Percentiles rank a stretch among this genome's conserved stretches.
Evolutionary conservation across 2,329 filamentous ascomycete genomes (phyloP).

Genomic region (Alternaria triticina): DNA sequence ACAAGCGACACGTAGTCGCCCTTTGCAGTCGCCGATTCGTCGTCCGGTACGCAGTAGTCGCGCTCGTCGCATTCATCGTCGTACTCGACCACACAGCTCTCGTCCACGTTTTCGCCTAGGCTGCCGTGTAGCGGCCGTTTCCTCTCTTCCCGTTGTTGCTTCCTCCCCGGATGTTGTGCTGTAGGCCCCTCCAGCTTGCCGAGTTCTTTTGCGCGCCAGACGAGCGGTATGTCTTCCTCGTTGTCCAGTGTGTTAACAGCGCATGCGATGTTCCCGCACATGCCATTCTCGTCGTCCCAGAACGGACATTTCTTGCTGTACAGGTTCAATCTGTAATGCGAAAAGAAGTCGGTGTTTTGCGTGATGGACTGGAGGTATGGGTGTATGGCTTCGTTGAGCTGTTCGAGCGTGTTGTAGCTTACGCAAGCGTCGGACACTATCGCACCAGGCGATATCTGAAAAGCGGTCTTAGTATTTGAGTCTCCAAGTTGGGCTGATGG

Average conservation of each 20-base stretch:
- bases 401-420: constrained; percentile 88
- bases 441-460: constrained; percentile 82
- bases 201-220: constrained; percentile 91
- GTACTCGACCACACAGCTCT: constrained; percentile 96
- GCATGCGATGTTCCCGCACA: constrained; percentile 97
- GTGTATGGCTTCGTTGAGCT: constrained; percentile 77
- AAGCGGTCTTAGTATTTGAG: constrained; percentile 45
- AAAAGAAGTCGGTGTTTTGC: constrained; percentile 93
- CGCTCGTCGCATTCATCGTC: constrained; percentile 96
- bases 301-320: constrained; percentile 96
- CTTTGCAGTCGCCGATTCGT: constrained; percentile 83
- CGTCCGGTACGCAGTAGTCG: constrained; percentile 95
- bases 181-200: constrained; percentile 91
- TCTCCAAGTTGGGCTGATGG: constrained; percentile 23
- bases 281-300: constrained; percentile 89
- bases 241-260: constrained; percentile 94
- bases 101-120: constrained; percentile 84
- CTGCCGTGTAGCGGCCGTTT: constrained; percentile 79
- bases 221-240: constrained; percentile 88
- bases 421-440: constrained; percentile 95
- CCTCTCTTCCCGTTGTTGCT: constrained; percentile 72
- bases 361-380: constrained; percentile 82
- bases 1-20: constrained; percentile 96
- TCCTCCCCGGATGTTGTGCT: constrained; percentile 84
- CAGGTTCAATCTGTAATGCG: constrained; percentile 93